Conservation (phyloP, 768 basidiomycete genomes). For the Naematelia aurantialba region DNA sequence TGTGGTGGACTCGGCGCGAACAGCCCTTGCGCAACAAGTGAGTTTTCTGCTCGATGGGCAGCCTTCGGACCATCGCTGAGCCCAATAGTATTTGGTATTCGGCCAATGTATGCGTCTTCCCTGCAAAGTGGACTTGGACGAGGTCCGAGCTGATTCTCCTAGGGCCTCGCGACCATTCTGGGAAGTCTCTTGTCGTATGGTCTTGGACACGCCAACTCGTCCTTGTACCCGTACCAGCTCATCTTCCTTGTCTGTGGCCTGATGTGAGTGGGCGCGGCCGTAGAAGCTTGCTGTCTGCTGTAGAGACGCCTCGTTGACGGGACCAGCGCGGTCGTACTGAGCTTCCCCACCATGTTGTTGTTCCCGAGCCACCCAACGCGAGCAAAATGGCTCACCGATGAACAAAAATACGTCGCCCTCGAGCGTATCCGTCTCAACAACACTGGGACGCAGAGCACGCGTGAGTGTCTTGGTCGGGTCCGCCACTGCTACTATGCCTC, state of each 20-base stretch:
- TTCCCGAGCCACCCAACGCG: slow-evolving; percentile 46
- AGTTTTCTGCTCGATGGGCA: not conserved
- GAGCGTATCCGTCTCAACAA: slow-evolving; percentile 27
- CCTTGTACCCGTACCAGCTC: slow-evolving; percentile 49
- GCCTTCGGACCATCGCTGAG: not conserved
- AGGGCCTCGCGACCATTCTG: slow-evolving; percentile 51
- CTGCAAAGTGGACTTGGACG: too few relatives aligned
- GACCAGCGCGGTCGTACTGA: slow-evolving; percentile 31
- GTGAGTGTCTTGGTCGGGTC: too few relatives aligned
- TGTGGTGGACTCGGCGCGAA: slow-evolving; percentile 56
- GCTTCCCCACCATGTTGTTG: slow-evolving; percentile 34
- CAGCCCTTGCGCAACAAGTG: slow-evolving; percentile 52
- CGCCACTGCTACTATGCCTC: not conserved
- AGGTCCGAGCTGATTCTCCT: too few relatives aligned
- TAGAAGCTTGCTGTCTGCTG: slow-evolving; percentile 45
- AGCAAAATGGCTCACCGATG: slow-evolving; percentile 22
- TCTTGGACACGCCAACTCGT: slow-evolving; percentile 53
- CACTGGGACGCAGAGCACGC: slow-evolving; percentile 24
- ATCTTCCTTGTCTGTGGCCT: slow-evolving; percentile 56
- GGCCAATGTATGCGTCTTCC: slow-evolving; percentile 54
- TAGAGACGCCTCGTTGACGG: not conserved
- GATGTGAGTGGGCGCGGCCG: slow-evolving; percentile 10
- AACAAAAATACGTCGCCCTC: slow-evolving; percentile 47
- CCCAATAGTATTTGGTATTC: slow-evolving; percentile 38
- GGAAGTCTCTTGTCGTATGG: slow-evolving; percentile 55